A percentile compares a stretch with the other conserved stretches of the same genome.
Evolutionary conservation across 768 basidiomycete species (phyloP).

Genomic region (Exidia glandulosa): DNA sequence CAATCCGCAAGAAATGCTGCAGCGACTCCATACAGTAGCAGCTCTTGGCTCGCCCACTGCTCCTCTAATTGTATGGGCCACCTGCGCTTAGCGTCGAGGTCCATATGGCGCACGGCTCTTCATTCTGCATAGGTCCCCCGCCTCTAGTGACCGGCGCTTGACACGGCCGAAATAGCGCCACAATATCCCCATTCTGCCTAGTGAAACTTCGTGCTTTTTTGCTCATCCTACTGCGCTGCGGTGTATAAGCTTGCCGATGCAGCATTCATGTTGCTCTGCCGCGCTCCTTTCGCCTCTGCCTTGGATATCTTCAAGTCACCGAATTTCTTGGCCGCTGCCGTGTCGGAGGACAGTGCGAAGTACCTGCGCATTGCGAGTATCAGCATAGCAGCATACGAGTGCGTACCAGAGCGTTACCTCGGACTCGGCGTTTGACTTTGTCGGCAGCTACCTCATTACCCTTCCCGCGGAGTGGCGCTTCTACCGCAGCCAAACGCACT

Average conservation of each 20-base stretch:
- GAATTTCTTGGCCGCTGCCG: not conserved
- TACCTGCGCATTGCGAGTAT: conserved; percentile 25
- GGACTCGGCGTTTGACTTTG: not conserved
- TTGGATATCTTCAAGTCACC: not conserved
- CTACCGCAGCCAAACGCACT: conserved; percentile 18
- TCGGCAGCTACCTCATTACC: conserved; percentile 21
- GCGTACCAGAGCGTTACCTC: conserved; percentile 6
- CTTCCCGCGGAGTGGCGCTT: conserved; percentile 23
- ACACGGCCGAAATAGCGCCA: no score
- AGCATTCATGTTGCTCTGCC: not conserved
- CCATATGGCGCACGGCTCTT: no score
- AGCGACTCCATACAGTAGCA: no score
- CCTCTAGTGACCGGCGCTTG: no score
- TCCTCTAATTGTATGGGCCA: no score
- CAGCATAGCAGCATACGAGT: conserved; percentile 31
- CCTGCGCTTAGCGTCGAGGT: no score
- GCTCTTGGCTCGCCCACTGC: no score
- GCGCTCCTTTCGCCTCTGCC: not conserved
- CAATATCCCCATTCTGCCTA: no score
- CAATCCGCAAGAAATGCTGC: no score
- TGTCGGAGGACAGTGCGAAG: conserved; percentile 10
- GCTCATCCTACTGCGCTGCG: no score
- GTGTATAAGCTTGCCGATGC: not conserved
- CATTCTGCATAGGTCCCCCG: no score
- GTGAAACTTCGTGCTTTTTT: no score